A percentile compares a stretch with the other conserved stretches of the same genome.
Conservation (phyloP, 495 filamentous ascomycete species). For the Aspergillus nidulans region DNA sequence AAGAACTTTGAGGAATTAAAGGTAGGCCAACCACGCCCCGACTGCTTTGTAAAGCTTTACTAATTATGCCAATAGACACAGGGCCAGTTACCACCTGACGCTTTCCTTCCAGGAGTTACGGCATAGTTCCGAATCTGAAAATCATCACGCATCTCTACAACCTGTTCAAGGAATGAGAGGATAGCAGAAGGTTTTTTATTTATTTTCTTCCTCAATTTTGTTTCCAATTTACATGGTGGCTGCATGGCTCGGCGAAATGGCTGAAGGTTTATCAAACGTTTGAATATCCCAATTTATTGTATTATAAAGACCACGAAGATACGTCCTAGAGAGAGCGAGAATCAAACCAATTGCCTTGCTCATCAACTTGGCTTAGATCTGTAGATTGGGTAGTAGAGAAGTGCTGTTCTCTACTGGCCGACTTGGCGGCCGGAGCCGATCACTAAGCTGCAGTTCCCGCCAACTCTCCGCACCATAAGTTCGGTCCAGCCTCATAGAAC, state of each 20-base stretch:
- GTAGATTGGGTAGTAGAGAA: background rate
- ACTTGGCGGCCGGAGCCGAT: background rate
- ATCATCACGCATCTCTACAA: background rate
- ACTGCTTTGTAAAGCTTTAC: background rate
- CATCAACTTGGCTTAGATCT: background rate
- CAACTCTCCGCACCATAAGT: background rate
- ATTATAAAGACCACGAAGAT: conserved; percentile 23
- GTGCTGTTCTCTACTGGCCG: background rate
- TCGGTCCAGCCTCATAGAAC: background rate
- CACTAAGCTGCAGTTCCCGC: conserved; percentile 1
- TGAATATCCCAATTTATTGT: conserved; percentile 20
- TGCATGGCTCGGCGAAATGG: conserved; percentile 44
- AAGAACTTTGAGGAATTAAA: conserved; percentile 58
- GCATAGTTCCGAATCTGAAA: conserved; percentile 2
- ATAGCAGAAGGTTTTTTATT: conserved; percentile 4
- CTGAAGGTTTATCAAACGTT: conserved; percentile 14
- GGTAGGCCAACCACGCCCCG: conserved; percentile 28
- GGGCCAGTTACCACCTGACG: conserved; percentile 36
- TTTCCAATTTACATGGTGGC: conserved; percentile 15
- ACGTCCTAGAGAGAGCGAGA: conserved; percentile 22
- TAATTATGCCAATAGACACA: conserved; percentile 30
- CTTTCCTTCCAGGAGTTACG: conserved; percentile 28
- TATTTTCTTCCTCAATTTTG: conserved; percentile 11
- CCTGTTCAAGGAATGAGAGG: background rate
- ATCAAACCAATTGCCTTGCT: background rate